phyloP scores from a whole-genome alignment of 2,329 filamentous ascomycete genomes.

The Beauveria asiatica region DNA sequence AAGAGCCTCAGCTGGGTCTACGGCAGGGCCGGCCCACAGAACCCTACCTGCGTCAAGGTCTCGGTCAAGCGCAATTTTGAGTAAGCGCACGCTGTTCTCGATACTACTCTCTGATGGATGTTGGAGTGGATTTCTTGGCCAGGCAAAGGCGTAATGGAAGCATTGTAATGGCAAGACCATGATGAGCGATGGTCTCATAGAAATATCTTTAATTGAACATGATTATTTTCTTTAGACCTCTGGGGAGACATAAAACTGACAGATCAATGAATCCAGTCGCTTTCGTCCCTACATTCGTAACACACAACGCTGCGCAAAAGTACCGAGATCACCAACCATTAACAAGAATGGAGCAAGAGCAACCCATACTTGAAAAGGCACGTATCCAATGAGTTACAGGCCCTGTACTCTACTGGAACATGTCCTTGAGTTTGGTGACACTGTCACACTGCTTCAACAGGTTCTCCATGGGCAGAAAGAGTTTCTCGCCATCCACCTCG shows the following conservation, averaged over 20 bases:
- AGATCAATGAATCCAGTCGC: too few species aligned
- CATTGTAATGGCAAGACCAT: neutral
- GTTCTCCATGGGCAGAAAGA: slow-evolving; percentile 27
- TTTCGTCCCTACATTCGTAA: too few species aligned
- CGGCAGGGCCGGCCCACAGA: slow-evolving; percentile 5
- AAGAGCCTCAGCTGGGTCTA: slow-evolving; percentile 11
- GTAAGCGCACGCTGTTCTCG: neutral
- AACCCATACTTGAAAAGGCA: too few species aligned
- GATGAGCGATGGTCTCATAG: neutral
- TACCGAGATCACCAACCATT: too few species aligned
- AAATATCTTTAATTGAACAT: neutral
- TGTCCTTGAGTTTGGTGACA: slow-evolving; percentile 15
- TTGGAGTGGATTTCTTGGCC: neutral
- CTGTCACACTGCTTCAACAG: slow-evolving; percentile 20
- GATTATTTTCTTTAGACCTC: neutral
- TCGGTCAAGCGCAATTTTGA: slow-evolving; percentile 5
- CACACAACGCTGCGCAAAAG: too few species aligned
- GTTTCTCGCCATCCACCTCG: neutral
- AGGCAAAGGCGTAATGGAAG: neutral
- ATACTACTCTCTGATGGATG: neutral
- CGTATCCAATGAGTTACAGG: too few species aligned
- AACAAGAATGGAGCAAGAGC: too few species aligned
- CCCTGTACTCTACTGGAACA: neutral
- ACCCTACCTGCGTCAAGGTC: slow-evolving; percentile 12
- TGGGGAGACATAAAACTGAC: too few species aligned